These are phyloP conservation scores for Breynia disticha DNA, from an alignment of 441 rosid genomes.

Conservation along the genomic window DNA sequence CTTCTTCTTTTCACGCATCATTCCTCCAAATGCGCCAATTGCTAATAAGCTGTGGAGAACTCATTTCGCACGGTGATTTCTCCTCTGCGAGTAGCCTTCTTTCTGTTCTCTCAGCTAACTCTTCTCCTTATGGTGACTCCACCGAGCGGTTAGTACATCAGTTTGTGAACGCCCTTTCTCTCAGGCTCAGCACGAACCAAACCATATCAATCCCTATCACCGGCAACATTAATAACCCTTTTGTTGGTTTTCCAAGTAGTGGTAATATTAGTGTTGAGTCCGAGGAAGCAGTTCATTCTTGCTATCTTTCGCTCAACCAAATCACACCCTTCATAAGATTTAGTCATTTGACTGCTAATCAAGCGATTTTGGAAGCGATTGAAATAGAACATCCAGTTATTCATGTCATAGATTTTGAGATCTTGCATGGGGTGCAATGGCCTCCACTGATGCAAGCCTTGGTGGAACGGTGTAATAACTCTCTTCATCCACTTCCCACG, in stretches of 20 bases:
- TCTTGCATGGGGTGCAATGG: slow-evolving; percentile 96
- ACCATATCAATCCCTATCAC: neutral
- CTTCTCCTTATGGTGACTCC: slow-evolving; percentile 78
- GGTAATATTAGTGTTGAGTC: neutral
- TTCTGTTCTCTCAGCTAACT: slow-evolving; percentile 39
- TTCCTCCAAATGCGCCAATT: slow-evolving; percentile 55
- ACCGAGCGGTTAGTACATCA: slow-evolving; percentile 60
- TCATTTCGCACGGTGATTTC: slow-evolving; percentile 60
- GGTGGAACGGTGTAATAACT: slow-evolving; percentile 44
- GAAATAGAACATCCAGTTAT: slow-evolving; percentile 38
- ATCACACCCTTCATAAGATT: slow-evolving; percentile 81
- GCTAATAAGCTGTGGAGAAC: slow-evolving; percentile 57
- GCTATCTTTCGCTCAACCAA: slow-evolving; percentile 77
- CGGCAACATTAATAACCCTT: too few relatives aligned
- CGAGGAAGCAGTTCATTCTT: slow-evolving; percentile 34
- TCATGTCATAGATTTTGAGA: slow-evolving; percentile 83
- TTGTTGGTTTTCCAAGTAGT: neutral
- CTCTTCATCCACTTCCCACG: slow-evolving; percentile 38
- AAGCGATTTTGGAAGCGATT: slow-evolving; percentile 76
- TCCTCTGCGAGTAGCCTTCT: slow-evolving; percentile 58
- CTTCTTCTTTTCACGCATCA: slow-evolving; percentile 14
- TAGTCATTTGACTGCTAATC: slow-evolving; percentile 86
- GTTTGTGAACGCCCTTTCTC: slow-evolving; percentile 65
- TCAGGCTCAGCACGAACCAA: slow-evolving; percentile 33
- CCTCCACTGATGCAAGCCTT: slow-evolving; percentile 96